These are phyloP conservation scores for Warburgia ugandensis DNA, from an alignment of 164 flowering plant species.

Conservation along the genomic window DNA sequence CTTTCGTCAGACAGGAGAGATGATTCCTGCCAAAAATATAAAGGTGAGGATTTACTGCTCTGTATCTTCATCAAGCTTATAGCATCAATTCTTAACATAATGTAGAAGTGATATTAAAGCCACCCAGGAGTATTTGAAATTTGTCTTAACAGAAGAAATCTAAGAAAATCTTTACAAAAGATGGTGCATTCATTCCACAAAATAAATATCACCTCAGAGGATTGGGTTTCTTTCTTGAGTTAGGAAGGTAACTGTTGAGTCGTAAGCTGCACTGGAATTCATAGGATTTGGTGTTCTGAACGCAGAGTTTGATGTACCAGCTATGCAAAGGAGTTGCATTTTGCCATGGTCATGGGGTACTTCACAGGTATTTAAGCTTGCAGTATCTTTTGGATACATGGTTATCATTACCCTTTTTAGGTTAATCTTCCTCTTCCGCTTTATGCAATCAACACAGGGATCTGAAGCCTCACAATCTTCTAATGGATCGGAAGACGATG, in stretches of 20 bases:
- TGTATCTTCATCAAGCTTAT: background rate
- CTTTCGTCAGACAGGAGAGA: conserved; percentile 49
- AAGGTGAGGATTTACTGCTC: conserved; percentile 34
- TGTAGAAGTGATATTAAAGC: no score
- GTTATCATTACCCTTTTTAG: background rate
- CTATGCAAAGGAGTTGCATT: conserved; percentile 92
- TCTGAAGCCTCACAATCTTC: conserved; percentile 90
- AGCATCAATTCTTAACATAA: no score
- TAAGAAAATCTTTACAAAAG: no score
- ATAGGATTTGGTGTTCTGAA: background rate
- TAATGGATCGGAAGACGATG: conserved; percentile 76
- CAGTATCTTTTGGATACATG: background rate
- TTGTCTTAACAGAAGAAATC: no score
- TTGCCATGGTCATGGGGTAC: conserved; percentile 87
- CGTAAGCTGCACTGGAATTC: no score
- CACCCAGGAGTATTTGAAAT: no score
- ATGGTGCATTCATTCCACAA: no score
- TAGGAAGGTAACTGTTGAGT: no score
- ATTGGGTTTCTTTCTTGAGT: no score
- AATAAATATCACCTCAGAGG: no score
- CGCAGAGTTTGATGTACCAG: conserved; percentile 85
- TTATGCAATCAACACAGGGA: conserved; percentile 37
- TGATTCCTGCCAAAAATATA: conserved; percentile 39
- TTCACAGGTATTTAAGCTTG: conserved; percentile 81
- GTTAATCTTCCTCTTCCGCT: background rate